Evolutionary conservation across 305 asterid genomes (phyloP).

Genomic region (Solanum hybrid): DNA sequence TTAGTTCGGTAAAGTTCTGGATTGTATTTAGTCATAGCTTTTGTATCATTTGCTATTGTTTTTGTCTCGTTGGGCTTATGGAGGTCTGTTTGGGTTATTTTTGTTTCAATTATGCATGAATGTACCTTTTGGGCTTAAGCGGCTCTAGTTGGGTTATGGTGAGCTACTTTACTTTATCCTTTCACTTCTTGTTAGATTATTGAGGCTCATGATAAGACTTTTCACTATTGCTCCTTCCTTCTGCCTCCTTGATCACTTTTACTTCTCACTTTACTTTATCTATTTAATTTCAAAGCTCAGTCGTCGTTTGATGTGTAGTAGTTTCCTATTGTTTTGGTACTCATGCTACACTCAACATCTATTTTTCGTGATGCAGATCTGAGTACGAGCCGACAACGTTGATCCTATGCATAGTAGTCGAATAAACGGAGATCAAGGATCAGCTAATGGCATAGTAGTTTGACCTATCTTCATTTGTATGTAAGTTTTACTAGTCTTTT

Average conservation of each 20-base stretch:
- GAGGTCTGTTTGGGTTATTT: neutral
- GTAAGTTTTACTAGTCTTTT: neutral
- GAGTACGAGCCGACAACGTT: neutral
- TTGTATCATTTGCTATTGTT: too few relatives aligned
- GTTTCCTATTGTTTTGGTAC: neutral
- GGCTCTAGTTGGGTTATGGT: neutral
- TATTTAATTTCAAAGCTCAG: neutral
- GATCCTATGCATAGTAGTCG: neutral
- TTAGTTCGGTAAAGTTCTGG: neutral
- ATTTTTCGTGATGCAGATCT: neutral
- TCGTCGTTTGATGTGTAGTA: neutral
- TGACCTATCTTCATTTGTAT: neutral
- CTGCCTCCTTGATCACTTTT: neutral
- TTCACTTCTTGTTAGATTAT: neutral
- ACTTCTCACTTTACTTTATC: too few relatives aligned
- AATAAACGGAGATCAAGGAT: neutral
- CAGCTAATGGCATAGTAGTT: too few relatives aligned
- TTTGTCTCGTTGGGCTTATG: neutral
- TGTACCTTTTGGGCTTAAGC: neutral
- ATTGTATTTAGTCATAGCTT: neutral
- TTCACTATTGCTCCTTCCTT: neutral
- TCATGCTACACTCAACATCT: neutral
- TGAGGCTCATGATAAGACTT: neutral
- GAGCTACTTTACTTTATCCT: too few relatives aligned
- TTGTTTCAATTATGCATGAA: neutral